These are phyloP conservation scores for Nicotiana attenuata DNA, from an alignment of 257 asterid species.

Conservation along the genomic window DNA sequence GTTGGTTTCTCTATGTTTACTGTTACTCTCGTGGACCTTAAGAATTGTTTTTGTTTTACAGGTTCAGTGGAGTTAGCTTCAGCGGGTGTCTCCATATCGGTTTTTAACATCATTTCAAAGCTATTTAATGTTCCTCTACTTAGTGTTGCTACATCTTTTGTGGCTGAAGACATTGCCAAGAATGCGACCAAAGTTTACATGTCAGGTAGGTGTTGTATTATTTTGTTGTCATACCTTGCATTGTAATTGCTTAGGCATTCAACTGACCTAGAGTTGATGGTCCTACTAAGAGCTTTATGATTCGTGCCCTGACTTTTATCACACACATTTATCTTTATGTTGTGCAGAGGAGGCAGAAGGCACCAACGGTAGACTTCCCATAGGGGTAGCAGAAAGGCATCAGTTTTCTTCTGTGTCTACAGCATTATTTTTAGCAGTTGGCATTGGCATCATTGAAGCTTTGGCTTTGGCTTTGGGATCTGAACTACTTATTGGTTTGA, in stretches of 20 bases:
- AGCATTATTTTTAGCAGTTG: constrained; percentile 75
- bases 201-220: constrained; percentile 40
- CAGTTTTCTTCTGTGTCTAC: constrained; percentile 92
- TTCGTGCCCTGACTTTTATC: background rate
- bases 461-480: constrained; percentile 68
- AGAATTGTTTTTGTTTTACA: constrained; percentile 13
- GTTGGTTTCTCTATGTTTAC: background rate
- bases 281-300: background rate
- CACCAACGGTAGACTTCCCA: constrained; percentile 18
- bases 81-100: constrained; percentile 84
- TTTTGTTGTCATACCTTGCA: background rate
- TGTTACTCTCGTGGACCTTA: background rate
- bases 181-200: constrained; percentile 35
- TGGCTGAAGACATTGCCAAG: constrained; percentile 90
- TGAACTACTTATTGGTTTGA: constrained; percentile 74
- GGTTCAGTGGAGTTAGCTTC: constrained; percentile 95
- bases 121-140: constrained; percentile 90
- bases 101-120: constrained; percentile 80
- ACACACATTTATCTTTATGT: constrained; percentile 8
- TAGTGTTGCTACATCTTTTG: constrained; percentile 90
- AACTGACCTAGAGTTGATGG: background rate
- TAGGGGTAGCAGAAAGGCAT: constrained; percentile 36
- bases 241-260: background rate
- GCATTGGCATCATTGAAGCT: constrained; percentile 87
- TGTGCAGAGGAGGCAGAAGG: constrained; percentile 24